phyloP scores from a whole-genome alignment of 2,329 filamentous ascomycete genomes.

The Aphanoascus verrucosus region DNA sequence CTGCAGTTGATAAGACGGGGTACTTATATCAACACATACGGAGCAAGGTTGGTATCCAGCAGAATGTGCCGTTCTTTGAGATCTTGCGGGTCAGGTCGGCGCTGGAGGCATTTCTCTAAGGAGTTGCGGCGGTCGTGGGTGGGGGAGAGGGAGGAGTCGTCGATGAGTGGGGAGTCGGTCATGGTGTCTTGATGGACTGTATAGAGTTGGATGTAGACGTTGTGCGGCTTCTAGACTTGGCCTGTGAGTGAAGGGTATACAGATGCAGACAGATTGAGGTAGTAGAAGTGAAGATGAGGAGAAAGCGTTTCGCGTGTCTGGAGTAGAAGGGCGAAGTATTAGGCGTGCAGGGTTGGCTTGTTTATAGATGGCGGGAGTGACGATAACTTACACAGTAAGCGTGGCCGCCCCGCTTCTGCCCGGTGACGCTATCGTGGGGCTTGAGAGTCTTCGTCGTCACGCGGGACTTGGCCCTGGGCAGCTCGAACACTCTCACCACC shows the following conservation, averaged over 20 bases:
- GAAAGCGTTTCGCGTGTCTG: no score
- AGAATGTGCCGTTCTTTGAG: slow-evolving; percentile 59
- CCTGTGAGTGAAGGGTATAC: background rate
- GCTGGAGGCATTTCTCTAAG: slow-evolving; percentile 60
- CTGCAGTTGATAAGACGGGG: no score
- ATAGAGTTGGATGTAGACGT: no score
- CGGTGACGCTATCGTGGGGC: background rate
- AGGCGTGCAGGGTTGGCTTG: background rate
- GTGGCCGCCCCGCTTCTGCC: background rate
- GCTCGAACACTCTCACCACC: no score
- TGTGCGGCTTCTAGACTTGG: background rate
- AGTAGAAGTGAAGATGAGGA: background rate
- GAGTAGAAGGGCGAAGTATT: background rate
- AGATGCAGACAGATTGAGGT: background rate
- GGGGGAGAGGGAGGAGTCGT: slow-evolving; percentile 50
- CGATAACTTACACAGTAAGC: background rate
- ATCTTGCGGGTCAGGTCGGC: slow-evolving; percentile 56
- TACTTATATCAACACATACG: slow-evolving; percentile 37
- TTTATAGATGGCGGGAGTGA: background rate
- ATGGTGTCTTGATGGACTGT: background rate
- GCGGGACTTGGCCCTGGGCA: no score
- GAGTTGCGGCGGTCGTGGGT: slow-evolving; percentile 50
- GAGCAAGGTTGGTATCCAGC: slow-evolving; percentile 55
- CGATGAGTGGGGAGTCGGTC: slow-evolving; percentile 28
- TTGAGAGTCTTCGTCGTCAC: no score